Evolutionary conservation across 495 filamentous ascomycete species (phyloP).

Genomic region (Podospora pseudoanserina): DNA sequence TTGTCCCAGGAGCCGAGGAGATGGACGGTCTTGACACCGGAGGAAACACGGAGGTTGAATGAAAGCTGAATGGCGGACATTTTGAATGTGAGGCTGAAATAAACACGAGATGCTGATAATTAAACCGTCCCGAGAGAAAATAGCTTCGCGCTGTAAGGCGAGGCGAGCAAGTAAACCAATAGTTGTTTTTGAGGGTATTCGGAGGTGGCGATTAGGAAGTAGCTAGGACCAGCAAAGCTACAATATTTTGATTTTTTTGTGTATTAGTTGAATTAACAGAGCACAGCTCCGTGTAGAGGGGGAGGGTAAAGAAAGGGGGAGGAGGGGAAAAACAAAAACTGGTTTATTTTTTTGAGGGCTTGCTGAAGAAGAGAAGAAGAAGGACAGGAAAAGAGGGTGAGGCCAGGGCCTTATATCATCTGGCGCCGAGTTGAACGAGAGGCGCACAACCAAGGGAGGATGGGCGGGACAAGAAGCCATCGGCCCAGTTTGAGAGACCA

Average conservation of each 20-base stretch:
- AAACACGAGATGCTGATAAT: constrained; percentile 32
- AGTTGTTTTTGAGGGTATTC: constrained; percentile 35
- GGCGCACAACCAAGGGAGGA: constrained; percentile 2
- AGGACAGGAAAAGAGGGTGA: constrained; percentile 36
- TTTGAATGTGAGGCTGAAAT: constrained; percentile 41
- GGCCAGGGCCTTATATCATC: constrained; percentile 47
- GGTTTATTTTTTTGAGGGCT: constrained; percentile 68
- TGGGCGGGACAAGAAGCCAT: neutral
- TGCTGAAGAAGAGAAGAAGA: constrained; percentile 66
- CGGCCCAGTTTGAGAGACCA: constrained; percentile 5
- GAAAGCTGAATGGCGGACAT: constrained; percentile 83
- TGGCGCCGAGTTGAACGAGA: neutral
- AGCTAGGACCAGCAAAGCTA: constrained; percentile 48
- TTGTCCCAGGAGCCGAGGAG: constrained; percentile 98
- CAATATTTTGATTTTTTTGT: constrained; percentile 38
- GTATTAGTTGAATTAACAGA: constrained; percentile 40
- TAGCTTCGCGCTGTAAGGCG: constrained; percentile 29
- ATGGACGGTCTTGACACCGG: constrained; percentile 96
- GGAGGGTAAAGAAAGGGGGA: constrained; percentile 48
- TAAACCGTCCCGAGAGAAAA: constrained; percentile 30
- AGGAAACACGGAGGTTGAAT: constrained; percentile 90
- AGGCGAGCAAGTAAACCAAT: constrained; percentile 59
- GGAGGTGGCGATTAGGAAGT: constrained; percentile 30
- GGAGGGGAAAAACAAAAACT: constrained; percentile 49
- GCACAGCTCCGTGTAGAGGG: constrained; percentile 53